Evolutionary conservation across 441 rosid genomes (phyloP).

Genomic region (Euphorbia celastroides): DNA sequence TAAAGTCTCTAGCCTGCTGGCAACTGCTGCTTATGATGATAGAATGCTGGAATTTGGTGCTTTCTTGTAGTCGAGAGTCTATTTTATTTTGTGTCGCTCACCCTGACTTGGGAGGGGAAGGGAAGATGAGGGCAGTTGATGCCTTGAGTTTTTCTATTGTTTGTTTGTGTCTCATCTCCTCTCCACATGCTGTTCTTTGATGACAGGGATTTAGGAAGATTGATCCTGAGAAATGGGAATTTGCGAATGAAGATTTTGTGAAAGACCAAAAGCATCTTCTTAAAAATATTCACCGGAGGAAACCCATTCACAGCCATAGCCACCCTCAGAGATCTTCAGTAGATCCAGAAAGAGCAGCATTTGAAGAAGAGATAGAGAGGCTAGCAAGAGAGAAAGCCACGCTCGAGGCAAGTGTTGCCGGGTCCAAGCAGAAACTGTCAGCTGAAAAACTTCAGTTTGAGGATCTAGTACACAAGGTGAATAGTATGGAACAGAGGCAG

Average conservation of each 20-base stretch:
- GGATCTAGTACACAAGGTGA: conserved; percentile 46
- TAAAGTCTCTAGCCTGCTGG: background rate
- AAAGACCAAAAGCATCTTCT: conserved; percentile 90
- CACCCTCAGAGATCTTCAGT: conserved; percentile 44
- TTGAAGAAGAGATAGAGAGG: conserved; percentile 65
- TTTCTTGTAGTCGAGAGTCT: background rate
- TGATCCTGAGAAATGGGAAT: conserved; percentile 95
- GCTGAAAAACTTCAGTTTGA: conserved; percentile 50
- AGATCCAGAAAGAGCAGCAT: conserved; percentile 66
- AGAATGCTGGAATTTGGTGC: background rate
- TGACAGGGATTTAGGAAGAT: conserved; percentile 83
- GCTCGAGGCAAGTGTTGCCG: conserved; percentile 52
- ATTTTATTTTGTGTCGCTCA: background rate
- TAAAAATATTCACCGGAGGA: conserved; percentile 80
- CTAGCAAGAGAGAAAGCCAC: conserved; percentile 59
- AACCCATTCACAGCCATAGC: conserved; percentile 91
- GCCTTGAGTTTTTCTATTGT: background rate
- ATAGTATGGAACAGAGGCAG: conserved; percentile 66
- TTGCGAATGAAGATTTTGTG: conserved; percentile 75
- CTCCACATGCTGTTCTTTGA: conserved; percentile 9
- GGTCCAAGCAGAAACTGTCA: conserved; percentile 47
- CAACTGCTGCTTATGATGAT: background rate
- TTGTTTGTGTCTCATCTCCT: background rate
- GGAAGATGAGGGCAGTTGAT: background rate
- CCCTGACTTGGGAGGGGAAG: background rate